phyloP scores from a whole-genome alignment of 352 stramenopile species.

The Elongisporangium undulatum region DNA sequence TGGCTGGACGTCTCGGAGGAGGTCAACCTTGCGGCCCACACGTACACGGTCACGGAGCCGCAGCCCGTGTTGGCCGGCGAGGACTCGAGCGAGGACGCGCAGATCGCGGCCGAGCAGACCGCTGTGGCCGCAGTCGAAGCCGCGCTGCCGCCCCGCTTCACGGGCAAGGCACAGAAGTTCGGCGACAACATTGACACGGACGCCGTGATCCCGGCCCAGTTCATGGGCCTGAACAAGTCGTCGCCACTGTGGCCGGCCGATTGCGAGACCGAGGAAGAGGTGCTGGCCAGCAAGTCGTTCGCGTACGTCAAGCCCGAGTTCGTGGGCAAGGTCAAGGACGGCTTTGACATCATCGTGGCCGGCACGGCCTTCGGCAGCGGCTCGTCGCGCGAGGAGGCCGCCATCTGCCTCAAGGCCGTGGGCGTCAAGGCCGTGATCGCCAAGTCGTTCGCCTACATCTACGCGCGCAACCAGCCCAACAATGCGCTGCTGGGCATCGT shows the following conservation, averaged over 20 bases:
- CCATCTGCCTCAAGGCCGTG: constrained; percentile 77
- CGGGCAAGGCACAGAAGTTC: constrained; percentile 66
- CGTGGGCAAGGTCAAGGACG: constrained; percentile 55
- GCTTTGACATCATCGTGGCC: constrained; percentile 79
- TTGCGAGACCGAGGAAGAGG: constrained; percentile 75
- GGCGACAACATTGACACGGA: constrained; percentile 83
- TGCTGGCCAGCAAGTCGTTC: constrained; percentile 77
- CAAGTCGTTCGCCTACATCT: constrained; percentile 87
- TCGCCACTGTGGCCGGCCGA: constrained; percentile 75
- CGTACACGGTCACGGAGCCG: constrained; percentile 39
- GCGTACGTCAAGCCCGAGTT: constrained; percentile 82
- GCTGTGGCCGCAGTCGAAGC: constrained; percentile 51
- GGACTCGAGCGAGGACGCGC: constrained; percentile 14
- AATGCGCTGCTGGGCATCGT: constrained; percentile 79
- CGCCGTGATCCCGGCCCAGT: constrained; percentile 76
- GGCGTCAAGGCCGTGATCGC: constrained; percentile 78
- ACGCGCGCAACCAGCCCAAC: constrained; percentile 82
- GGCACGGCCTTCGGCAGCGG: constrained; percentile 69
- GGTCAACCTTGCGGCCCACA: constrained; percentile 3
- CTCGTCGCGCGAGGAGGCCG: constrained; percentile 75
- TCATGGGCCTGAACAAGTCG: constrained; percentile 78
- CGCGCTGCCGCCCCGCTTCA: constrained; percentile 47
- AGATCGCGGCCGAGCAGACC: constrained; percentile 53
- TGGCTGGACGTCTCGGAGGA: constrained; percentile 46
- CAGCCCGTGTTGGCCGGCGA: constrained; percentile 31